These are phyloP conservation scores for Candida ulmi DNA, from an alignment of 805 yeast species.

Conservation along the genomic window DNA sequence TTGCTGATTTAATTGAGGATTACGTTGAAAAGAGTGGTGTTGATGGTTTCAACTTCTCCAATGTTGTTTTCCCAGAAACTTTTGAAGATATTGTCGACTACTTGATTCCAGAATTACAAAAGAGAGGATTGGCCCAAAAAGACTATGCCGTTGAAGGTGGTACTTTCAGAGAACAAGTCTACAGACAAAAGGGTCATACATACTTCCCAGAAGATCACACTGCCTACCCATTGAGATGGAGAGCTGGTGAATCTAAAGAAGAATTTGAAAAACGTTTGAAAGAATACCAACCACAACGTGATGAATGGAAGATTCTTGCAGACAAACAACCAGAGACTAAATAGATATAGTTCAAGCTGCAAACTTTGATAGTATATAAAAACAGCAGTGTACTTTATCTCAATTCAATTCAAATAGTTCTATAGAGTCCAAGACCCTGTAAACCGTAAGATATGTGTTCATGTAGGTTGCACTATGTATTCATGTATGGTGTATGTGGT, in stretches of 20 bases:
- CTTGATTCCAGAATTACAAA: conserved; percentile 31
- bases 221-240: conserved; percentile 14
- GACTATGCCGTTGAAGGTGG: conserved; percentile 29
- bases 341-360: too few relatives aligned
- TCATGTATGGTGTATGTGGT: too few relatives aligned
- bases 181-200: conserved; percentile 21
- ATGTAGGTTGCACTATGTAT: too few relatives aligned
- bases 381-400: background rate
- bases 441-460: too few relatives aligned
- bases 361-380: background rate
- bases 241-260: conserved; percentile 9
- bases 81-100: conserved; percentile 34
- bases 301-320: background rate
- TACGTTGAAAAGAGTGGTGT: conserved; percentile 34
- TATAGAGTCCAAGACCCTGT: too few relatives aligned
- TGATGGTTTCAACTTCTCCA: conserved; percentile 38
- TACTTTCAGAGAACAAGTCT: conserved; percentile 29
- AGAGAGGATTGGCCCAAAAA: conserved; percentile 29
- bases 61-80: conserved; percentile 32
- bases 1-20: conserved; percentile 9
- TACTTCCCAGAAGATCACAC: conserved; percentile 10
- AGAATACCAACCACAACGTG: conserved; percentile 2
- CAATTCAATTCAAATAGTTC: too few relatives aligned
- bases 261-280: conserved; percentile 12
- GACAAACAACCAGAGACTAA: background rate